A percentile compares a stretch with the other conserved stretches of the same genome.
Evolutionary conservation across 768 basidiomycete species (phyloP).

Genomic region (Russula compacta): DNA sequence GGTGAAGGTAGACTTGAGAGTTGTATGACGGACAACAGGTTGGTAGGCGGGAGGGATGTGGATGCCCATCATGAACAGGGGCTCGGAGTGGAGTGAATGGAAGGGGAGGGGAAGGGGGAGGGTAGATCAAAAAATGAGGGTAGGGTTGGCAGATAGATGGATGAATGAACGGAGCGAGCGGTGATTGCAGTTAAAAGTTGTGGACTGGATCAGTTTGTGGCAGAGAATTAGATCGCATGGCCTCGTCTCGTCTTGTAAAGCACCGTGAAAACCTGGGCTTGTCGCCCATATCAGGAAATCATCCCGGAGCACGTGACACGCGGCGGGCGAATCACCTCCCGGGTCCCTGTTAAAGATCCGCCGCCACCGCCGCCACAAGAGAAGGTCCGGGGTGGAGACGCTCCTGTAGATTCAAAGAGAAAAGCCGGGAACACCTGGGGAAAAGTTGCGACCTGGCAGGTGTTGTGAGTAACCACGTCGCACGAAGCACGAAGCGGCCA

Average conservation of each 20-base stretch:
- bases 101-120: not conserved
- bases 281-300: conserved; percentile 5
- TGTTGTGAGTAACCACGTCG: not conserved
- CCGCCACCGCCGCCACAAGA: too few species aligned
- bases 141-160: not conserved
- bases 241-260: not conserved
- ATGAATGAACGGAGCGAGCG: not conserved
- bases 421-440: not conserved
- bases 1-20: conserved; percentile 54
- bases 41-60: conserved; percentile 13
- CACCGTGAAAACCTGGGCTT: not conserved
- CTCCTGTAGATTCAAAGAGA: not conserved
- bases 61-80: conserved; percentile 12
- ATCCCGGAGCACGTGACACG: not conserved
- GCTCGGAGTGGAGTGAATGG: not conserved
- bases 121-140: too few species aligned
- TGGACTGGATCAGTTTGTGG: too few species aligned
- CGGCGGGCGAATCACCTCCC: too few species aligned
- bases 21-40: conserved; percentile 39
- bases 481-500: not conserved
- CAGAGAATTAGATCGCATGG: not conserved
- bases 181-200: not conserved
- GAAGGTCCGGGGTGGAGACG: too few species aligned
- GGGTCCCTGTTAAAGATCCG: too few species aligned
- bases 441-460: not conserved